A percentile compares a stretch with the other conserved stretches of the same genome.
phyloP scores from a whole-genome alignment of 441 rosid species.

The Cnidoscolus chayamansa region DNA sequence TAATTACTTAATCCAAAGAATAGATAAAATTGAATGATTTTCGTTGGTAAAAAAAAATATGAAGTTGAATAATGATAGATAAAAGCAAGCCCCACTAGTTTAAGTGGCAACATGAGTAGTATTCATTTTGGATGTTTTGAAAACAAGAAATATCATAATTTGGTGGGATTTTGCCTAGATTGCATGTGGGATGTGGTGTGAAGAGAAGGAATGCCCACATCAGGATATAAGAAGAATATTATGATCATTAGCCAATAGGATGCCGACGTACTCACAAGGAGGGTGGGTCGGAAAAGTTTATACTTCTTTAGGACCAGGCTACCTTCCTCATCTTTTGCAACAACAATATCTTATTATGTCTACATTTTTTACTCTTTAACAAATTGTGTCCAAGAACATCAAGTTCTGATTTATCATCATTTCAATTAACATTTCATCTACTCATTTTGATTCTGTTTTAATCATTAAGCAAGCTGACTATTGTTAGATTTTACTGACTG shows the following conservation, averaged over 20 bases:
- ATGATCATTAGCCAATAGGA: no score
- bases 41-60: no score
- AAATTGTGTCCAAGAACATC: background rate
- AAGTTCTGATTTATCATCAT: background rate
- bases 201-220: background rate
- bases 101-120: no score
- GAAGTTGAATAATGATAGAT: no score
- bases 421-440: no score
- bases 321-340: background rate
- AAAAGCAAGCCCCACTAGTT: no score
- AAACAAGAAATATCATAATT: background rate
- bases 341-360: background rate
- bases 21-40: no score
- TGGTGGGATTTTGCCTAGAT: background rate
- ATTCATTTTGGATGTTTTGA: background rate
- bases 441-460: no score
- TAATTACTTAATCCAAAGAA: no score
- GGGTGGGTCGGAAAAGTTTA: slow-evolving; percentile 8
- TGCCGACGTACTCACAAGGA: background rate
- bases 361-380: background rate
- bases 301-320: slow-evolving; percentile 8
- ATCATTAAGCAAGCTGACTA: no score
- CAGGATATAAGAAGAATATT: background rate
- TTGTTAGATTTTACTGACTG: no score
- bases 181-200: background rate